Conservation (phyloP, 345 rosid species). For the rapeseed (Brassica napus) region Da-Ae NC_063450.1:22484001-22484500, state of each 20-base stretch:
- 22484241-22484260: constrained; percentile 41
- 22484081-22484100: neutral
- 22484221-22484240: constrained; percentile 43
- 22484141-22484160: neutral
- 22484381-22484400: neutral
- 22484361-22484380: neutral
- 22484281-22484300: constrained; percentile 32
- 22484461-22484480: neutral
- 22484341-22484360: neutral
- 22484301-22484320: neutral
- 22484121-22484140: constrained; percentile 21
- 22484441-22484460: neutral
- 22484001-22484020: neutral
- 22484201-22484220: constrained; percentile 17
- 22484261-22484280: constrained; percentile 47
- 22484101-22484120: neutral
- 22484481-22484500: neutral
- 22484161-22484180: constrained; percentile 24
- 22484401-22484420: neutral
- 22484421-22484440: neutral
- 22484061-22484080: neutral
- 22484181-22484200: constrained; percentile 50
- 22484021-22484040: too few species aligned
- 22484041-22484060: neutral
- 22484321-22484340: neutral